Evolutionary conservation across 208 protist species (phyloP).

Genomic region (Leishmania tropica): DNA sequence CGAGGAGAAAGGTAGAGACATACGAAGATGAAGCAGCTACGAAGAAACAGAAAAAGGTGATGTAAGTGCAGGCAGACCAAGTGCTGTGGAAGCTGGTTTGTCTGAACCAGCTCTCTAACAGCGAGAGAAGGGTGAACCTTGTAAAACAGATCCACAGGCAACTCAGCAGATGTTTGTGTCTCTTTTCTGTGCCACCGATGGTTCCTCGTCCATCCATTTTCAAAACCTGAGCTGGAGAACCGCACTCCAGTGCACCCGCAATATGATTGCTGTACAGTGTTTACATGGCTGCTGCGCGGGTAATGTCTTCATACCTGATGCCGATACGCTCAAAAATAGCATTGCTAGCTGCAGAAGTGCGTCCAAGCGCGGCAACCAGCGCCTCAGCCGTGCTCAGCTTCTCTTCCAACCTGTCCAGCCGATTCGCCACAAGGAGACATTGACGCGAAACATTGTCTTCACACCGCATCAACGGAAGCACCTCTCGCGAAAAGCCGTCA

Average conservation of each 20-base stretch:
- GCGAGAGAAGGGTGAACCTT: background rate
- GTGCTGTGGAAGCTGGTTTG: no score
- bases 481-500: background rate
- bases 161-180: background rate
- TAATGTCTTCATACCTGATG: background rate
- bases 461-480: background rate
- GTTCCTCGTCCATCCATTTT: background rate
- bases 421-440: background rate
- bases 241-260: background rate
- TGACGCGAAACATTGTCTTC: background rate
- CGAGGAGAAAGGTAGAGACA: background rate
- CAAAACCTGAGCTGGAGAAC: background rate
- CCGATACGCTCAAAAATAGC: constrained; percentile 1
- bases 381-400: constrained; percentile 1
- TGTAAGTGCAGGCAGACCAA: background rate
- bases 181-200: background rate
- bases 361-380: background rate
- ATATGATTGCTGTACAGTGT: background rate
- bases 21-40: background rate
- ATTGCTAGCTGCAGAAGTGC: background rate
- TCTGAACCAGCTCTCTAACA: background rate
- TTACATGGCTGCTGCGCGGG: background rate
- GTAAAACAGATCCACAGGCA: no score
- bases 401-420: background rate
- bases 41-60: background rate